Base-by-base conservation (phyloP, 805 yeast genomes). In the Lachancea waltii region DNA sequence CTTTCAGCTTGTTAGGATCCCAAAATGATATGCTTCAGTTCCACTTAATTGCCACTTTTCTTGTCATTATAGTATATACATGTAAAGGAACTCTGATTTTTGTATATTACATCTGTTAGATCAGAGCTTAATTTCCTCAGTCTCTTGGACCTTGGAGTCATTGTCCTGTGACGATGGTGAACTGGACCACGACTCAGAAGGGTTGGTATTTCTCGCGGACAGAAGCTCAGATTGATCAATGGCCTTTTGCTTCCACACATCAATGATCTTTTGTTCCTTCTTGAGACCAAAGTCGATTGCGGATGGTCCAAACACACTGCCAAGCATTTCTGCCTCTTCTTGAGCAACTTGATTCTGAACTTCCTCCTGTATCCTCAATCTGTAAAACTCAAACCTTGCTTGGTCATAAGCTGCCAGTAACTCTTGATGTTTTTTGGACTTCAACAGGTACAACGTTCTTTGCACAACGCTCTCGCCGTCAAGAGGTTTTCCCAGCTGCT, bases 401-500 rank as follows among this genome's bases (percentile, higher is more conserved):
- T 76, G 75, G 53, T 85, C 90, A 56, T 90, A 92, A 0, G 95
- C 94, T 13, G 75, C 77, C 33, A 72, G 57, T 19, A 80, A 54
- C 27, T 57, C 49, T 18, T 48, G 45, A 32, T 48, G 39, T 5
- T 53, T 42, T 5, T 63, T 56, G 10, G 61, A 62, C 16, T 67
- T 60, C 37, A 76, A 53, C 28, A 84, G 54, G 56, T 72, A 77
- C 30, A 82, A 42, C 1, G 89, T 72, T 58, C 92, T 72, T 58
- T 81, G 90, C 2, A 83, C 86, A 7, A 84, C 92, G 42, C 77
- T 73, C 63, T 92, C 98, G 43, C 97, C 97, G 53, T 86, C 95
- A 25, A 92, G 68, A 16, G 81, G 81, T 56, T 81, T 80, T 31
- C 70, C 65, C 22, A 79, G 58, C 60, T 92, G 97, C 48, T 73